These are phyloP conservation scores for Leccinum fuscescens DNA, from an alignment of 1,284 basidiomycete genomes.

Conservation along the genomic window DNA sequence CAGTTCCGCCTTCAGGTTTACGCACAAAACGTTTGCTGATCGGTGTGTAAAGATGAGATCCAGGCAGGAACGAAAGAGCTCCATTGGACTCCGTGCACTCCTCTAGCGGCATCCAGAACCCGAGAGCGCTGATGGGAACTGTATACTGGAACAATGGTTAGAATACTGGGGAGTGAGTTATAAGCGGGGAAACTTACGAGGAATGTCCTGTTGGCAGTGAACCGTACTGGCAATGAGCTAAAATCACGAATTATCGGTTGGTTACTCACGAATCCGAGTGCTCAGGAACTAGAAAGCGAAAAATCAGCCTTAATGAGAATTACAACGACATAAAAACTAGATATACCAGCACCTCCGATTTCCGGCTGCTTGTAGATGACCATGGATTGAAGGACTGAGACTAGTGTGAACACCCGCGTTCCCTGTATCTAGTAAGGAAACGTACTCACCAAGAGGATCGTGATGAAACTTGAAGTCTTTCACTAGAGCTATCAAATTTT, in stretches of 20 bases:
- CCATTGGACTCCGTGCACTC: conserved; percentile 83
- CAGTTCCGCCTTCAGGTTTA: conserved; percentile 69
- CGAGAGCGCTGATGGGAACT: conserved; percentile 85
- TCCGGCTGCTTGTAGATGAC: conserved; percentile 87
- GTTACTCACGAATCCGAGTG: conserved; percentile 78
- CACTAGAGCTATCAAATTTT: conserved; percentile 63
- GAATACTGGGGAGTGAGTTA: not conserved
- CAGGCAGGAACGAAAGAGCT: conserved; percentile 87
- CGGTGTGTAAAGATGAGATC: conserved; percentile 76
- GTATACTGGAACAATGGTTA: conserved; percentile 66
- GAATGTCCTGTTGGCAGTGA: conserved; percentile 54
- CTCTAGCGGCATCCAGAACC: conserved; percentile 95
- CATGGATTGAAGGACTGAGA: conserved; percentile 89
- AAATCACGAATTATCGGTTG: not conserved
- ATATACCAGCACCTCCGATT: conserved; percentile 82
- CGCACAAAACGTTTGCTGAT: conserved; percentile 85
- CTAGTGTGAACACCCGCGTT: not conserved
- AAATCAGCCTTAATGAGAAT: conserved; percentile 23
- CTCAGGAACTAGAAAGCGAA: conserved; percentile 52
- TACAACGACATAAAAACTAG: conserved; percentile 10
- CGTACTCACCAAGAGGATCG: conserved; percentile 70
- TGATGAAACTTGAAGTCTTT: conserved; percentile 76
- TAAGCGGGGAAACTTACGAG: conserved; percentile 45
- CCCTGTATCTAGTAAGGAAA: not conserved
- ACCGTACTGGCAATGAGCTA: conserved; percentile 7